A percentile compares a stretch with the other conserved stretches of the same genome.
Evolutionary conservation across 345 rosid species (phyloP).

Genomic region (Mangifera indica): DNA sequence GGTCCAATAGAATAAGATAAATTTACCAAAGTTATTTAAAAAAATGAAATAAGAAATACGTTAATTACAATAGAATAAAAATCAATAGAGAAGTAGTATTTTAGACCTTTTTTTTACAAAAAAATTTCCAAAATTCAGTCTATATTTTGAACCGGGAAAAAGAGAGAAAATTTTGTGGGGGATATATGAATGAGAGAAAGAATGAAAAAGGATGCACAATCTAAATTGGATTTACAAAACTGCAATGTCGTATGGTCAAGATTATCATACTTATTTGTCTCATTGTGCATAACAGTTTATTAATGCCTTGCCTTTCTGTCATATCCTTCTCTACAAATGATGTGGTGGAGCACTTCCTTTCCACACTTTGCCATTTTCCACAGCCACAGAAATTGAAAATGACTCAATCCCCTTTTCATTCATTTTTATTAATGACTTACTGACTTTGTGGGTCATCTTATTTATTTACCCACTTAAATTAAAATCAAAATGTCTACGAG

Average conservation of each 20-base stretch:
- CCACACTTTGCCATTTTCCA: constrained; percentile 2
- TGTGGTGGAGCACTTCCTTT: constrained; percentile 31
- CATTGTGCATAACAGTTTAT: constrained; percentile 3
- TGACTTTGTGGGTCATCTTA: constrained; percentile 26
- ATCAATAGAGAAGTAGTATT: too few relatives aligned
- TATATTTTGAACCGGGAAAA: too few relatives aligned
- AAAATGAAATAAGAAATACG: too few relatives aligned
- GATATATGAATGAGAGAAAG: constrained; percentile 6
- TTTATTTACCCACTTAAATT: too few relatives aligned
- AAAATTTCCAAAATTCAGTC: too few relatives aligned
- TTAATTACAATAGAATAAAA: too few relatives aligned
- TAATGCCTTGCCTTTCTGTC: constrained; percentile 23
- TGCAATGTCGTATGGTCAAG: constrained; percentile 27
- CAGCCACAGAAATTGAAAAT: not conserved
- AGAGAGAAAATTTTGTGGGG: too few relatives aligned
- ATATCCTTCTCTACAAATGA: constrained; percentile 10
- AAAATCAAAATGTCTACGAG: too few relatives aligned
- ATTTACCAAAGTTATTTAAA: too few relatives aligned
- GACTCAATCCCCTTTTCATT: not conserved
- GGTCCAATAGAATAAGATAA: too few relatives aligned
- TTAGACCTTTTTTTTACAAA: too few relatives aligned
- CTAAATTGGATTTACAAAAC: constrained; percentile 31
- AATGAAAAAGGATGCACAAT: constrained; percentile 18
- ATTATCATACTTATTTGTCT: constrained; percentile 33
- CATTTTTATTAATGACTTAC: not conserved